A percentile compares a stretch with the other conserved stretches of the same genome.
These are phyloP conservation scores for Ilex paraguariensis DNA, from an alignment of 305 asterid species.

Conservation along the genomic window DNA sequence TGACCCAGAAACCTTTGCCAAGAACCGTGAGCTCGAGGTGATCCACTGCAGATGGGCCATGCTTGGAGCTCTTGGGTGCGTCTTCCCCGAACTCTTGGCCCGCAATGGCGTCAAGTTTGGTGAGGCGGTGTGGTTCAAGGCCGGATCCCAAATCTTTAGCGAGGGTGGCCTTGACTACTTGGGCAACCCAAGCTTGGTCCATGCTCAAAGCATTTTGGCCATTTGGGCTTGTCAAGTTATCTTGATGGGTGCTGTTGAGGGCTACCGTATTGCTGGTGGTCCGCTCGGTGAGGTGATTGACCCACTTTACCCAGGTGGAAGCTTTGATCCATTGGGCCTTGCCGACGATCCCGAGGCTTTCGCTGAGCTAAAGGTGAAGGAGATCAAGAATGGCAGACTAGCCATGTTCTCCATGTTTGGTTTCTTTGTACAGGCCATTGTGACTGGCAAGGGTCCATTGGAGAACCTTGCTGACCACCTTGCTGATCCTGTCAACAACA, in stretches of 20 bases:
- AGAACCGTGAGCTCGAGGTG: too few relatives aligned
- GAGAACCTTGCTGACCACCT: too few relatives aligned
- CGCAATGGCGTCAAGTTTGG: slow-evolving; percentile 59
- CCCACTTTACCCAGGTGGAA: too few relatives aligned
- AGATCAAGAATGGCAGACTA: slow-evolving; percentile 36
- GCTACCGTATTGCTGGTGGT: slow-evolving; percentile 59
- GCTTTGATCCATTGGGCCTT: too few relatives aligned
- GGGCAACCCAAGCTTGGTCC: too few relatives aligned
- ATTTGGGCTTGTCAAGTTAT: slow-evolving; percentile 28
- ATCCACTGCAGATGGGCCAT: too few relatives aligned
- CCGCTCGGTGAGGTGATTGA: slow-evolving; percentile 46
- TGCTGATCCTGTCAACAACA: too few relatives aligned
- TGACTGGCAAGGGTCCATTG: slow-evolving; percentile 49
- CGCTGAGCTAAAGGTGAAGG: slow-evolving; percentile 59
- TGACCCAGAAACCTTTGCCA: too few relatives aligned
- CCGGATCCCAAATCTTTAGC: too few relatives aligned
- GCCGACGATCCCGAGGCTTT: slow-evolving; percentile 45
- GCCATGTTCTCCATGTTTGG: slow-evolving; percentile 34
- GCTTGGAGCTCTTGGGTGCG: too few relatives aligned
- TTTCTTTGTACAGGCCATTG: slow-evolving; percentile 52
- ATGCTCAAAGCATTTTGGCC: too few relatives aligned
- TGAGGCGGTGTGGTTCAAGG: slow-evolving; percentile 51
- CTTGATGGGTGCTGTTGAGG: slow-evolving; percentile 64
- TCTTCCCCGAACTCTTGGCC: slow-evolving; percentile 22
- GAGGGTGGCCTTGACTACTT: too few relatives aligned